These are phyloP conservation scores for Platanthera zijinensis DNA, from an alignment of 106 monocot species.

Conservation along the genomic window DNA sequence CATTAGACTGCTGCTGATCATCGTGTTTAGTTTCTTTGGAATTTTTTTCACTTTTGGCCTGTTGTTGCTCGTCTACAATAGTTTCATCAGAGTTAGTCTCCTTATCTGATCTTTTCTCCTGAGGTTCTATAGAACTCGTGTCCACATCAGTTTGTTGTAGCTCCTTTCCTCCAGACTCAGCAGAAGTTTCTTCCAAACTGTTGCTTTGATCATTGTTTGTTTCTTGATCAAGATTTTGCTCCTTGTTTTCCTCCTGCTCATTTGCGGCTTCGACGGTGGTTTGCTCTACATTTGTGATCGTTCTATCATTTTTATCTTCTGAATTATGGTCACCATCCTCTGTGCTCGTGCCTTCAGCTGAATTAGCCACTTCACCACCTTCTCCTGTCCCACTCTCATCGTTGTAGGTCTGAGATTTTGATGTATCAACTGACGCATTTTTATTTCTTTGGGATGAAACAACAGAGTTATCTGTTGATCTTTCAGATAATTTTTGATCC, in stretches of 20 bases:
- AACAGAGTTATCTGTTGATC: background rate
- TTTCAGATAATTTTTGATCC: conserved; percentile 10
- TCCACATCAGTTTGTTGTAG: conserved; percentile 7
- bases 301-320: background rate
- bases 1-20: conserved; percentile 17
- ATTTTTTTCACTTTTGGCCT: background rate
- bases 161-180: conserved; percentile 4
- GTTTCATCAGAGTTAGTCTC: conserved; percentile 10
- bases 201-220: conserved; percentile 9
- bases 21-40: conserved; percentile 4
- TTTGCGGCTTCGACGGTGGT: no score
- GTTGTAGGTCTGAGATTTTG: conserved; percentile 20
- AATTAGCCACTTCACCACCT: conserved; percentile 9
- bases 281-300: no score
- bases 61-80: conserved; percentile 13
- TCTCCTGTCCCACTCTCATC: conserved; percentile 37
- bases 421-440: conserved; percentile 14
- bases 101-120: background rate
- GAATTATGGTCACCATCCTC: conserved; percentile 6
- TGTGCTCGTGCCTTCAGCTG: conserved; percentile 2
- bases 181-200: conserved; percentile 12
- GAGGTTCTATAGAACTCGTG: conserved; percentile 2
- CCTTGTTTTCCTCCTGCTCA: background rate
- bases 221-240: conserved; percentile 16
- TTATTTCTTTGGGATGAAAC: conserved; percentile 19